Conservation (phyloP, 2,329 filamentous ascomycete genomes). For the Acrocalymma vagum region DNA sequence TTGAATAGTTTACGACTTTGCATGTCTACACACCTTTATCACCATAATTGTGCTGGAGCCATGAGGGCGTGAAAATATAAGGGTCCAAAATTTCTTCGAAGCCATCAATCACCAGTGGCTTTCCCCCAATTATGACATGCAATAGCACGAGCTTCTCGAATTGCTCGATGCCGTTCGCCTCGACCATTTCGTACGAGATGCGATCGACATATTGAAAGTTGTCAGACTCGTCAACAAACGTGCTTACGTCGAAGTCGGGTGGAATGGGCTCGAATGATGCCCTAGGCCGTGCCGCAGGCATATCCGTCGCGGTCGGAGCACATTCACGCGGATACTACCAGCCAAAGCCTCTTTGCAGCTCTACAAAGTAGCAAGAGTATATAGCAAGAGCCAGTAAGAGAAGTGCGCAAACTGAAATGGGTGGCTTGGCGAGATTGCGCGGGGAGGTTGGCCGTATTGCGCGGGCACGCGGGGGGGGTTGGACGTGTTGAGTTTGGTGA, state of each 20-base stretch:
- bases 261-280: slow-evolving; percentile 92
- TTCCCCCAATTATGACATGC: slow-evolving; percentile 85
- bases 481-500: too few relatives aligned
- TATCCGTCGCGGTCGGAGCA: slow-evolving; percentile 47
- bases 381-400: too few relatives aligned
- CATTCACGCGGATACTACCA: slow-evolving; percentile 18
- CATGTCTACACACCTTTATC: slow-evolving; percentile 71
- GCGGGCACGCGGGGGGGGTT: too few relatives aligned
- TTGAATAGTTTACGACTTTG: slow-evolving; percentile 24
- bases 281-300: slow-evolving; percentile 82
- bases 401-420: too few relatives aligned
- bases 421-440: too few relatives aligned
- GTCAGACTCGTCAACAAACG: slow-evolving; percentile 77
- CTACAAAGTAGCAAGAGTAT: too few relatives aligned
- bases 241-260: slow-evolving; percentile 80
- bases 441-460: too few relatives aligned
- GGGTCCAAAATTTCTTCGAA: slow-evolving; percentile 80
- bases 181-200: slow-evolving; percentile 80
- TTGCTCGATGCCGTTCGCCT: slow-evolving; percentile 75
- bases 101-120: slow-evolving; percentile 89
- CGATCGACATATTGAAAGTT: slow-evolving; percentile 90
- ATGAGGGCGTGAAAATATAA: slow-evolving; percentile 79
- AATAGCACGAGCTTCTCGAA: slow-evolving; percentile 87
- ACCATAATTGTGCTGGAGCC: slow-evolving; percentile 81
- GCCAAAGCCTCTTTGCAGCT: too few relatives aligned